Conservation (phyloP, 331 rosid genomes). For the Arachis monticola region DNA sequence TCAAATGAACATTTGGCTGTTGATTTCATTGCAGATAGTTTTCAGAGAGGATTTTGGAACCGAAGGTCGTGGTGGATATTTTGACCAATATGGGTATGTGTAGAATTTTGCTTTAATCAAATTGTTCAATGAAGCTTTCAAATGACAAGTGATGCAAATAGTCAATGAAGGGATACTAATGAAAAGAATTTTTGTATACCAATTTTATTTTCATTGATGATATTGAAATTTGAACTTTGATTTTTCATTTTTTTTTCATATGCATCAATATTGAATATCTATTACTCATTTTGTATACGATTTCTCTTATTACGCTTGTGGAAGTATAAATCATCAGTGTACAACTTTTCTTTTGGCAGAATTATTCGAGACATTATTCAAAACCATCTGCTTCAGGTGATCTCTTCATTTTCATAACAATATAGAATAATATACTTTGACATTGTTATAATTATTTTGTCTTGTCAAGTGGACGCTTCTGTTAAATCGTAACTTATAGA, state of each 20-base stretch:
- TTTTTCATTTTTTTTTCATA: background rate
- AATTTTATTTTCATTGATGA: too few relatives aligned
- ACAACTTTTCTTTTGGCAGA: constrained; percentile 47
- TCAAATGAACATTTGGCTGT: constrained; percentile 17
- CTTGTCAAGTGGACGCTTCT: constrained; percentile 2
- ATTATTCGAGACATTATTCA: constrained; percentile 89
- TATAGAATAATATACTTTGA: constrained; percentile 14
- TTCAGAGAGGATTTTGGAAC: constrained; percentile 96
- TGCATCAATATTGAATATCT: constrained; percentile 15
- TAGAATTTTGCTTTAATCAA: constrained; percentile 14
- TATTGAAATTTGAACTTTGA: background rate
- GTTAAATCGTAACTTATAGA: background rate
- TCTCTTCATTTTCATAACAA: constrained; percentile 29
- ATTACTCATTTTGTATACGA: background rate
- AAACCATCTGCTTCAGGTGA: constrained; percentile 87
- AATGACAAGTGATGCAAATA: constrained; percentile 6
- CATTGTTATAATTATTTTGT: constrained; percentile 5
- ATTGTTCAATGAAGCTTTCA: constrained; percentile 17
- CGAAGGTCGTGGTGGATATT: constrained; percentile 97
- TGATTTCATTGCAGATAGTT: constrained; percentile 66
- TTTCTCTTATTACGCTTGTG: background rate
- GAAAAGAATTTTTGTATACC: too few relatives aligned
- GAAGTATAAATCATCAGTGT: constrained; percentile 19
- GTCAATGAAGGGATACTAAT: too few relatives aligned
- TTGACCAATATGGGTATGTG: constrained; percentile 87